Percentiles rank a stretch among this genome's conserved stretches.
These are phyloP conservation scores for Daedaleopsis sinensis DNA, from an alignment of 768 basidiomycete genomes.

Conservation along the genomic window DNA sequence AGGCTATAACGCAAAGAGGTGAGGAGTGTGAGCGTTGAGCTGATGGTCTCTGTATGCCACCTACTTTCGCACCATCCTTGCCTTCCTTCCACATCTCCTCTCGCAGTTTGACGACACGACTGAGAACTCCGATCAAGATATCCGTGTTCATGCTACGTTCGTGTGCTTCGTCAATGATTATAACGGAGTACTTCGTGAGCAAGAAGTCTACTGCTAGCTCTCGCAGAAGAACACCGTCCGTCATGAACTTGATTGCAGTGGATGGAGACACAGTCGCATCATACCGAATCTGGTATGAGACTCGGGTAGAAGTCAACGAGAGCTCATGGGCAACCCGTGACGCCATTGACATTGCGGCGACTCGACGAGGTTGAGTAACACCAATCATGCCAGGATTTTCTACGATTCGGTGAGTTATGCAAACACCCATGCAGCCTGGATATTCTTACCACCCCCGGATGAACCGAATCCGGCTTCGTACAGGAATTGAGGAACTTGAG, in stretches of 20 bases:
- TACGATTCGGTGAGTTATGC: slow-evolving; percentile 30
- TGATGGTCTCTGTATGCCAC: neutral
- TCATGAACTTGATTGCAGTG: slow-evolving; percentile 99
- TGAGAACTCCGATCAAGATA: slow-evolving; percentile 95
- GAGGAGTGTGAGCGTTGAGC: neutral
- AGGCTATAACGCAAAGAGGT: slow-evolving; percentile 49
- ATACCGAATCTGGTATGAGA: slow-evolving; percentile 98
- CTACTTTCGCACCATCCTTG: slow-evolving; percentile 71
- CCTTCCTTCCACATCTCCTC: slow-evolving; percentile 88
- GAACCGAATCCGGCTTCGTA: slow-evolving; percentile 95
- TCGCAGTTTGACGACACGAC: slow-evolving; percentile 86
- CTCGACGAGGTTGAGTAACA: slow-evolving; percentile 94
- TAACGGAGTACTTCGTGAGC: slow-evolving; percentile 90
- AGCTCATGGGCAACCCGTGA: slow-evolving; percentile 91
- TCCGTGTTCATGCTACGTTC: slow-evolving; percentile 99
- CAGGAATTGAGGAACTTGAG: slow-evolving; percentile 97
- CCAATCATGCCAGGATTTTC: slow-evolving; percentile 99
- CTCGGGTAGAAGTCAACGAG: slow-evolving; percentile 75
- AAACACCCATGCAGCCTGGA: neutral
- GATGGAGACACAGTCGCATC: slow-evolving; percentile 89
- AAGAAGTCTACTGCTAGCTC: slow-evolving; percentile 93
- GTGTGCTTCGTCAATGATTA: slow-evolving; percentile 98
- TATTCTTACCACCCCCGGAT: slow-evolving; percentile 67
- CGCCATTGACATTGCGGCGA: slow-evolving; percentile 97
- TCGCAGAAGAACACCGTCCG: slow-evolving; percentile 93